Evolutionary conservation across 768 basidiomycete species (phyloP), one percentile per base, ranked within the genome.

Genomic region (Rhizopogon vulgaris): DNA sequence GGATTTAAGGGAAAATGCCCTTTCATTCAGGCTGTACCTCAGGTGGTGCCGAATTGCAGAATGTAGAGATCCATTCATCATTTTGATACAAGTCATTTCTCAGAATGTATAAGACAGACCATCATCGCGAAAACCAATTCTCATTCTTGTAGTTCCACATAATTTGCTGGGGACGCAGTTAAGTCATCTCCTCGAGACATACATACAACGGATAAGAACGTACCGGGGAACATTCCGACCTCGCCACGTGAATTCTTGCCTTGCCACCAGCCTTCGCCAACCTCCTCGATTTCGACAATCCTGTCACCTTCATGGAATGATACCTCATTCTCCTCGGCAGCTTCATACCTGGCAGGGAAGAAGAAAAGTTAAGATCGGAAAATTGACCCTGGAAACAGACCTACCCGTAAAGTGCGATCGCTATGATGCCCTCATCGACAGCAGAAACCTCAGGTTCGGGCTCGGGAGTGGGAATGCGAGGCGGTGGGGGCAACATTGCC

Each of bases 181-280:
- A 28, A 27, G 17, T 24, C 25, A 17, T 39, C 6, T 39, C n/a
- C 30, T 27, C 9, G 7, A 17, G 11, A 27, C 48, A 28, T 43
- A 17, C 2, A 25, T 43, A 17, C 2, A 25, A 38, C 24, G 12
- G 14, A 12, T 4, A 17, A 54, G 25, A 9, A 69, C 80, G 39
- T 57, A 88, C 86, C 85, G 57, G 89, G 87, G 79, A 90, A 90
- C 60, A 89, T 71, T 18, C 89, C 90, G 45, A 73, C 61, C 37
- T 78, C 70, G 1, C 85, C 85, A 49, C 73, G 63, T 30, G 63
- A 45, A 58, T 80, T 78, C 59, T 69, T 78, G 3, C 90, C 90
- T 56, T 83, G 75, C 90, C 90, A 93, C 91, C 90, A 93, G 58
- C 90, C 90, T n/a, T 91, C 90, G 8, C 82, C 84, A 6, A 81